A percentile compares a stretch with the other conserved stretches of the same genome.
Conservation (phyloP, 495 filamentous ascomycete genomes). For the Entonaema liquescens region DNA sequence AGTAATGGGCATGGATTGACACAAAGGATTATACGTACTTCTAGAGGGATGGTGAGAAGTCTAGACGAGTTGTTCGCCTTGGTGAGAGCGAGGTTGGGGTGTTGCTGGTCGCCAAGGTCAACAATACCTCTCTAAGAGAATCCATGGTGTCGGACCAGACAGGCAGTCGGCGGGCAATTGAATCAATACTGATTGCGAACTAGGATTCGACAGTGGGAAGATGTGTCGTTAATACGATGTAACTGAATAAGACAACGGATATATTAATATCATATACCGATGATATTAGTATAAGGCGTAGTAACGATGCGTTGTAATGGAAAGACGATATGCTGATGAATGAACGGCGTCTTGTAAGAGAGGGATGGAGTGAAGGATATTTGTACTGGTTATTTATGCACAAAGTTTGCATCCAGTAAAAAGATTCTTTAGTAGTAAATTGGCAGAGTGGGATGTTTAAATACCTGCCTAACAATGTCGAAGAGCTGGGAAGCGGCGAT, state of each 20-base stretch:
- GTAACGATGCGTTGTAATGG: not conserved
- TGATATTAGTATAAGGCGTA: not conserved
- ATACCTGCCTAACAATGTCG: not conserved
- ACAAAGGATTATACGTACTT: slow-evolving; percentile 1
- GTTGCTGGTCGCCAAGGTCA: not conserved
- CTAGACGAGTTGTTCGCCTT: not conserved
- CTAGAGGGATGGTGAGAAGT: not conserved
- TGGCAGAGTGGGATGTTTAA: not conserved
- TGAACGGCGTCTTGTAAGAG: not conserved
- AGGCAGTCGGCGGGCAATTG: not conserved
- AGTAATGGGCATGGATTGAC: not conserved
- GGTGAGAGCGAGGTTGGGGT: slow-evolving; percentile 8
- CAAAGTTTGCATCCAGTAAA: not conserved
- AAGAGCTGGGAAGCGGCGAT: not conserved
- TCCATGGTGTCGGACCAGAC: not conserved
- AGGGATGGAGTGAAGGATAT: not conserved
- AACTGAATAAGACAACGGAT: not conserved
- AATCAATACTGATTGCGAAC: not conserved
- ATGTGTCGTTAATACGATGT: not conserved
- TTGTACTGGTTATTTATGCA: not conserved
- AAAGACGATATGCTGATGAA: not conserved
- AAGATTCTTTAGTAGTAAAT: not conserved
- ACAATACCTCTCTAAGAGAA: not conserved
- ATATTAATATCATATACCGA: not conserved
- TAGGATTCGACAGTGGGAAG: not conserved